phyloP scores from a whole-genome alignment of 495 filamentous ascomycete species.

The Talaromyces adpressus region DNA sequence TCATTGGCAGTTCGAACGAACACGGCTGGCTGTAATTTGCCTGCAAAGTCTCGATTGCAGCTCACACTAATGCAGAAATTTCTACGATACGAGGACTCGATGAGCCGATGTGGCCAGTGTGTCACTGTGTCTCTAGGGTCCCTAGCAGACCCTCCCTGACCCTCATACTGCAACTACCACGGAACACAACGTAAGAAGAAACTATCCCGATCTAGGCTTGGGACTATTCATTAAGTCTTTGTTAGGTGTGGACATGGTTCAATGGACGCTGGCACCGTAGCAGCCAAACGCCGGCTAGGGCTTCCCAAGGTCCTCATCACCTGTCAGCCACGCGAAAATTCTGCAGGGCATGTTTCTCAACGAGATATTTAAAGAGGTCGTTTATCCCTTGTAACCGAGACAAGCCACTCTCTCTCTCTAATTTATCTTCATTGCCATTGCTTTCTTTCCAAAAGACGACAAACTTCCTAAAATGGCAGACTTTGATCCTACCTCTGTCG shows the following conservation, averaged over 20 bases:
- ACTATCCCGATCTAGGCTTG: neutral
- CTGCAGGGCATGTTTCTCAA: neutral
- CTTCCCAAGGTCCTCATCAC: constrained; percentile 4
- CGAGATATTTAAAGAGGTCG: neutral
- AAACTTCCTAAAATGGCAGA: constrained; percentile 2
- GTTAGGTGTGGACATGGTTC: neutral
- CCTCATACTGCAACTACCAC: neutral
- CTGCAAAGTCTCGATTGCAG: neutral
- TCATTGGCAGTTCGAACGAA: neutral
- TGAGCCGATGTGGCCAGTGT: no score
- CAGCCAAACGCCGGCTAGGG: neutral
- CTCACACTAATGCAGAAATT: neutral
- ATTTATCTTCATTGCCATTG: neutral
- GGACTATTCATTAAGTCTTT: neutral
- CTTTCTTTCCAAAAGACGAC: neutral
- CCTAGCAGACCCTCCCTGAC: neutral
- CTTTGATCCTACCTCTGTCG: constrained; percentile 34
- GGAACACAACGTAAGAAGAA: neutral
- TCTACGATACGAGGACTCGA: neutral
- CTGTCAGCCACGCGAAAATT: neutral
- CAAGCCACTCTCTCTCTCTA: neutral
- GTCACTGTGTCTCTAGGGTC: neutral
- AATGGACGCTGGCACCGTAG: neutral
- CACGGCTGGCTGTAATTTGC: no score
- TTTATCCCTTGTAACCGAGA: neutral